Percentiles rank a stretch among this genome's conserved stretches.
Evolutionary conservation across 2,329 filamentous ascomycete species (phyloP).

Genomic region (Penicillium sp.): DNA sequence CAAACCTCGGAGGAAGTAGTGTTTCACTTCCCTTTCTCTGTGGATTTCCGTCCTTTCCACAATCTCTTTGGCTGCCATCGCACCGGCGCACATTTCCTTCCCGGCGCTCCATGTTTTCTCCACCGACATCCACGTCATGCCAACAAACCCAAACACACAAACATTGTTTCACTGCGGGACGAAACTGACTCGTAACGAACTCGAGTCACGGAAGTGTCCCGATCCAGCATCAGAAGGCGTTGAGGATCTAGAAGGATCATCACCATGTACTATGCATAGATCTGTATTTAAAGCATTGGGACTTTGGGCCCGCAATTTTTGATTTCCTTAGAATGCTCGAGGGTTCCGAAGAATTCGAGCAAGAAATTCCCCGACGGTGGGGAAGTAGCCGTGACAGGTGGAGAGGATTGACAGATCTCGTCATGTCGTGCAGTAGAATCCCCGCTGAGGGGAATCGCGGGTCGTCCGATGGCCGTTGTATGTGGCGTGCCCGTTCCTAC

Average conservation of each 20-base stretch:
- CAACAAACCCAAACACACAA: not conserved
- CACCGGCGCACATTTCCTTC: not conserved
- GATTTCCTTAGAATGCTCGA: not conserved
- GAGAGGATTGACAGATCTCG: not conserved
- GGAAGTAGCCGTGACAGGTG: not conserved
- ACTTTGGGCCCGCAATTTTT: not conserved
- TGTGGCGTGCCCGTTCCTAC: not conserved
- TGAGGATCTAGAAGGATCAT: not conserved
- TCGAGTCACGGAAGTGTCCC: slow-evolving; percentile 1
- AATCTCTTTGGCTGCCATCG: not conserved
- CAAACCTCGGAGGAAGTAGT: slow-evolving; percentile 32
- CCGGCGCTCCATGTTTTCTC: not conserved
- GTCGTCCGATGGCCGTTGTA: not conserved
- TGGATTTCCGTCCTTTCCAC: not conserved
- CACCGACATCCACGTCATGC: not conserved
- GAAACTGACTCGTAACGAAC: slow-evolving; percentile 1
- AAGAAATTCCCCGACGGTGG: not conserved
- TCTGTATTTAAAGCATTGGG: not conserved
- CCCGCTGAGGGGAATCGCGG: not conserved
- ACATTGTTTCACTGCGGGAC: not conserved
- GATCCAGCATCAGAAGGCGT: slow-evolving; percentile 8
- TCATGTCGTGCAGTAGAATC: not conserved
- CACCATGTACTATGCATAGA: slow-evolving; percentile 1
- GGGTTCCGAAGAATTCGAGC: not conserved
- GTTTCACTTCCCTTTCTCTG: not conserved